Evolutionary conservation across 176 grass and related monocot genomes (phyloP).

Genomic region (Cenchrus fungigraminus): DNA sequence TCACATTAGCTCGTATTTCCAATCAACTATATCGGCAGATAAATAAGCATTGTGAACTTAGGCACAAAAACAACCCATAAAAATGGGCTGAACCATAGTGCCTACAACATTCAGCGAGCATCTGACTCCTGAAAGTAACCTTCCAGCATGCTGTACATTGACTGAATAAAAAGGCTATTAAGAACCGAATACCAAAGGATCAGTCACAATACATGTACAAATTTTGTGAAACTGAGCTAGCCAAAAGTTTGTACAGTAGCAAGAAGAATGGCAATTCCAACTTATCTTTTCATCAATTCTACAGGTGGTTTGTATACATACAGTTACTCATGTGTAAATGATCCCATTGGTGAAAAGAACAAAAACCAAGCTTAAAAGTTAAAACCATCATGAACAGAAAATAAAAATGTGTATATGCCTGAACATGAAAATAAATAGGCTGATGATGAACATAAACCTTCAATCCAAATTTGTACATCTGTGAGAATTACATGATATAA

Average conservation of each 20-base stretch:
- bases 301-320: neutral
- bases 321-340: neutral
- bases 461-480: slow-evolving; percentile 45
- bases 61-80: neutral
- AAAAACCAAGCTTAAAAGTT: neutral
- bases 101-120: neutral
- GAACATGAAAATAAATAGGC: slow-evolving; percentile 13
- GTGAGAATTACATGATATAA: slow-evolving; percentile 41
- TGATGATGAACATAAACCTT: slow-evolving; percentile 32
- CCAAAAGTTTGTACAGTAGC: neutral
- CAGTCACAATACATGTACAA: neutral
- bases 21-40: neutral
- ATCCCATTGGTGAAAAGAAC: neutral
- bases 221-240: neutral
- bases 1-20: neutral
- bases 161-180: too few species aligned
- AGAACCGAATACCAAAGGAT: neutral
- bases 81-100: neutral
- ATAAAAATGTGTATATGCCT: slow-evolving; percentile 1
- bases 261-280: neutral
- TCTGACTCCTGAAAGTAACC: neutral
- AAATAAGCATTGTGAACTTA: neutral
- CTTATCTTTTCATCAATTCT: neutral
- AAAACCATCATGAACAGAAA: slow-evolving; percentile 5
- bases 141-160: neutral